phyloP scores from a whole-genome alignment of 2,329 filamentous ascomycete genomes.

The Nothomitra cinnamomea region DNA sequence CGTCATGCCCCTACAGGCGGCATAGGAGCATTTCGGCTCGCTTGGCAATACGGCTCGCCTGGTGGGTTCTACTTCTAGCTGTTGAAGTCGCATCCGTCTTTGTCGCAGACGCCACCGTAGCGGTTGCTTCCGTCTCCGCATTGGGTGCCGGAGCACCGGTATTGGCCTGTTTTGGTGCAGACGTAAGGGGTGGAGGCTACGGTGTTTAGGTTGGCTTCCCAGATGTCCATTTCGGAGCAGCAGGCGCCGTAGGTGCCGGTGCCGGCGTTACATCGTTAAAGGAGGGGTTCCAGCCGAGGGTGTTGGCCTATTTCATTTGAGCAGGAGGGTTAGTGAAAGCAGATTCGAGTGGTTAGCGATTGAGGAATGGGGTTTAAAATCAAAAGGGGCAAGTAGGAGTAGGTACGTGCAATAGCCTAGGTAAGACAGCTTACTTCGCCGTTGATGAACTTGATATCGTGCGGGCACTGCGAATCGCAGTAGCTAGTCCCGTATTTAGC shows the following conservation, averaged over 20 bases:
- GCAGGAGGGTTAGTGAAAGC: conserved; percentile 8
- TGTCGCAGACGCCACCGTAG: conserved; percentile 47
- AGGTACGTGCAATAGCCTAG: too few species aligned
- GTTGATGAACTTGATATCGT: conserved; percentile 23
- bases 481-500: conserved; percentile 30
- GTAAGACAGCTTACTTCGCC: conserved; percentile 11
- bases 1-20: too few species aligned
- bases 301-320: conserved; percentile 28
- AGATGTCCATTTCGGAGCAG: conserved; percentile 53
- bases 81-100: conserved; percentile 57
- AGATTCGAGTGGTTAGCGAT: too few species aligned
- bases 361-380: too few species aligned
- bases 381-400: background rate
- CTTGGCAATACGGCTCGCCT: too few species aligned
- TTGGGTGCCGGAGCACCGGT: conserved; percentile 31
- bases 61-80: too few species aligned
- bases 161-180: conserved; percentile 34
- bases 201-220: conserved; percentile 51
- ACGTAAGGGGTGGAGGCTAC: conserved; percentile 49
- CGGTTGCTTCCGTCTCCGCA: conserved; percentile 39
- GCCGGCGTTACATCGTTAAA: conserved; percentile 37
- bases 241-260: conserved; percentile 39
- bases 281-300: conserved; percentile 35
- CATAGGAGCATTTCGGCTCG: too few species aligned
- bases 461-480: conserved; percentile 20